These are phyloP conservation scores for Quercus berberidifolia DNA, from an alignment of 306 rosid genomes.

Conservation along the genomic window DNA sequence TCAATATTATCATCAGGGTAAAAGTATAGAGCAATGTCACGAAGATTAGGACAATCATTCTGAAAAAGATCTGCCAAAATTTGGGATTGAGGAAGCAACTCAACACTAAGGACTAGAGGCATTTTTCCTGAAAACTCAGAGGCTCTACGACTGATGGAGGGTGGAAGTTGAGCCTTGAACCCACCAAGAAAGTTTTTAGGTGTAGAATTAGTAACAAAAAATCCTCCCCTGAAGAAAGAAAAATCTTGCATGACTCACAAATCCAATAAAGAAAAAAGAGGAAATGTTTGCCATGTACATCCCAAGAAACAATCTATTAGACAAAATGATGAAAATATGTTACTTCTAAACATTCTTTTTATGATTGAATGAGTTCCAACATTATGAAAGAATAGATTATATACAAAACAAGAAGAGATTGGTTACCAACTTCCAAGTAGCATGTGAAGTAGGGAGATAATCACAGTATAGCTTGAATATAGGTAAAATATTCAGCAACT, in stretches of 20 bases:
- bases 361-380: background rate
- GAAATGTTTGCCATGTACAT: background rate
- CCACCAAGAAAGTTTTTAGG: conserved; percentile 30
- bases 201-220: conserved; percentile 18
- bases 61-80: conserved; percentile 45
- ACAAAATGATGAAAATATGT: background rate
- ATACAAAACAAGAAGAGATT: conserved; percentile 19
- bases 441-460: conserved; percentile 40
- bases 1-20: conserved; percentile 38
- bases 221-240: conserved; percentile 57
- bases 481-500: conserved; percentile 14
- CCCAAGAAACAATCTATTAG: background rate
- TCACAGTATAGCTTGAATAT: conserved; percentile 1
- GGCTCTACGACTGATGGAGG: conserved; percentile 40
- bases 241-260: background rate
- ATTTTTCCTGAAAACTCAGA: conserved; percentile 32
- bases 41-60: conserved; percentile 40
- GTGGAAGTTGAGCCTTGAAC: conserved; percentile 66
- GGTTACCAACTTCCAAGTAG: conserved; percentile 62
- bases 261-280: background rate
- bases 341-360: background rate
- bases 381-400: conserved; percentile 1
- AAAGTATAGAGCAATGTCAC: conserved; percentile 68
- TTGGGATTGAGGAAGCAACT: conserved; percentile 33
- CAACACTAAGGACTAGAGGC: conserved; percentile 52